Conservation (phyloP, 2,329 filamentous ascomycete genomes). For the Calonectria leucothoes region DNA sequence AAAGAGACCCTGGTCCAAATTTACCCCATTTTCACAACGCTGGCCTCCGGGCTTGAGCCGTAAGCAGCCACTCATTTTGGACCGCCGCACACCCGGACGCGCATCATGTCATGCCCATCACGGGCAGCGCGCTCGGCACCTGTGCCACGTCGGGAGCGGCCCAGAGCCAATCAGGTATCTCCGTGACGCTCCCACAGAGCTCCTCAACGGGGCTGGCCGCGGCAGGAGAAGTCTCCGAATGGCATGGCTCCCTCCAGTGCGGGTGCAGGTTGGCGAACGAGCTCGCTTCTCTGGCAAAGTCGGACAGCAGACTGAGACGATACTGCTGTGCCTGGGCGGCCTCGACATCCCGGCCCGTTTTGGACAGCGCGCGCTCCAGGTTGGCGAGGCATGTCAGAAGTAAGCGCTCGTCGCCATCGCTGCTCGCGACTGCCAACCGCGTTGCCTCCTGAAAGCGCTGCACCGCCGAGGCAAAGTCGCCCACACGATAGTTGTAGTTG, state of each 20-base stretch:
- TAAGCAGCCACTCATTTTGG: slow-evolving; percentile 25
- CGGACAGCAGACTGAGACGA: slow-evolving; percentile 42
- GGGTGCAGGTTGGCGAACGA: slow-evolving; percentile 32
- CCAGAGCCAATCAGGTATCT: slow-evolving; percentile 39
- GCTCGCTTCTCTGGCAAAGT: slow-evolving; percentile 45
- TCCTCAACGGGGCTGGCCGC: slow-evolving; percentile 30
- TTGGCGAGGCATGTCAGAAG: slow-evolving; percentile 48
- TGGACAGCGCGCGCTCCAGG: slow-evolving; percentile 44
- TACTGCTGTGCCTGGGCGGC: slow-evolving; percentile 43
- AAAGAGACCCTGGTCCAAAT: slow-evolving; percentile 14
- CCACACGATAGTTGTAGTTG: slow-evolving; percentile 46
- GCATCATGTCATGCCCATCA: slow-evolving; percentile 32
- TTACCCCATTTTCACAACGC: slow-evolving; percentile 2
- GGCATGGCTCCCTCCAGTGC: slow-evolving; percentile 12
- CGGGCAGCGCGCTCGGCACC: slow-evolving; percentile 17
- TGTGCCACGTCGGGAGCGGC: slow-evolving; percentile 24
- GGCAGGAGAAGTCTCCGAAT: slow-evolving; percentile 30
- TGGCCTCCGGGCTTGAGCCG: not conserved
- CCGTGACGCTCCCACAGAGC: slow-evolving; percentile 30
- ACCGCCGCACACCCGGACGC: not conserved
- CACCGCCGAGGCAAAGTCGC: slow-evolving; percentile 43
- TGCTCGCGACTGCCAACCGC: slow-evolving; percentile 39
- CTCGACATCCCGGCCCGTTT: slow-evolving; percentile 36
- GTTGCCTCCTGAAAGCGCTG: slow-evolving; percentile 45
- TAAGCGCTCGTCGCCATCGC: slow-evolving; percentile 46